Base-by-base conservation (phyloP, 352 stramenopile species). In the Globisporangium cederbergense region DNA sequence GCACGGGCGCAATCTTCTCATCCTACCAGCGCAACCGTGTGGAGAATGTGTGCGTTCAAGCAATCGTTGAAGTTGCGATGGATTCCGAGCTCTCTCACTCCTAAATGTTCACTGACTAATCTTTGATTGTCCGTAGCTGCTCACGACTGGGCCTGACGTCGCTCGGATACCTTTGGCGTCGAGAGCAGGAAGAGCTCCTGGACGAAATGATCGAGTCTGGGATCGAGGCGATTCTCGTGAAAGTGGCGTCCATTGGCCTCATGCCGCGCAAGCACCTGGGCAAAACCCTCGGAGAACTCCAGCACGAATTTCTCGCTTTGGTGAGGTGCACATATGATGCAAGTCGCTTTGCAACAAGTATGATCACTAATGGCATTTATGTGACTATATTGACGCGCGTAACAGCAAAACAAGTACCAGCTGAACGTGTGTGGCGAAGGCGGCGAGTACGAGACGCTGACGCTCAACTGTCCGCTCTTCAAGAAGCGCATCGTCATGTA, bases 381-480 rank as follows among this genome's bases (percentile, higher is more conserved):
- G 22, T 68, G 5, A 34, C 25, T 66, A 10, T 47, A 5, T 32
- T 64, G 22, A 22, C 62, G 38, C 38, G 13, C 40, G 18, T 54
- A 25, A 28, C 55, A 93, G 86, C 79, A 99, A 74, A 80, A 97
- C 22, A 91, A 97, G 62, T 99, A 97, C 74, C 93, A 98, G 60
- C 95, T 99, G 70, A 97, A 99, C 72, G 88, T 99, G 8, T 99
- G 96, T 45, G 98, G 98, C 16, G 98, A 99, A 84, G 98, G 98
- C 43, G 98, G 98, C 20, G 98, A 99, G 76, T 99, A 99, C 83
- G 98, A 99, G 82, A 98, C 97, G 2, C 80, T 99, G 34, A 98
- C 98, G 28, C 72, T 99, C n/a, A 95, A 99, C 82, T 99, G 91
- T 71, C 93, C 95, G 28, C 76, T 98, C 3, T 98, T 99, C 63